Evolutionary conservation across 495 filamentous ascomycete genomes (phyloP).

Genomic region (Lepraria neglecta): DNA sequence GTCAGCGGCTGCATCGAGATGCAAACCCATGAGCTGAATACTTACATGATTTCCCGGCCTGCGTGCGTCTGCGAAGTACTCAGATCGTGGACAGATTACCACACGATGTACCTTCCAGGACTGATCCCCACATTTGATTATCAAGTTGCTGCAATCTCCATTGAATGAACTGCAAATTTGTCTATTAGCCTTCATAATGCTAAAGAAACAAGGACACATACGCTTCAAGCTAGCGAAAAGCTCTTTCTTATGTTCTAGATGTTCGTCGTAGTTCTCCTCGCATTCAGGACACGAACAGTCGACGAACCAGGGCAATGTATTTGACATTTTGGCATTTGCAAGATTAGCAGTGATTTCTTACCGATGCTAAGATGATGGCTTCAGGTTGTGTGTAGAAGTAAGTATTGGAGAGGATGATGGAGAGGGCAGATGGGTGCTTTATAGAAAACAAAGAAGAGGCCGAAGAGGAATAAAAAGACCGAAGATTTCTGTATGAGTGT

Average conservation of each 20-base stretch:
- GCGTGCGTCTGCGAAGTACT: slow-evolving; percentile 2
- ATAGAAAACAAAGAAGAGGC: not conserved
- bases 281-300: too few relatives aligned
- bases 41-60: not conserved
- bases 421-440: not conserved
- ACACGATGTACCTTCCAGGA: slow-evolving; percentile 17
- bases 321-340: too few relatives aligned
- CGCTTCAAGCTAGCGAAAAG: not conserved
- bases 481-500: not conserved
- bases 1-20: not conserved
- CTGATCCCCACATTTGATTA: slow-evolving; percentile 3
- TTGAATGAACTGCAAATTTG: not conserved
- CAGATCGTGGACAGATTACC: slow-evolving; percentile 13
- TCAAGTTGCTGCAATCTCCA: slow-evolving; percentile 13
- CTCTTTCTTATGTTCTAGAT: too few relatives aligned
- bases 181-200: not conserved
- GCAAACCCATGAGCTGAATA: not conserved
- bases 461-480: not conserved
- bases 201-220: not conserved
- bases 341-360: not conserved
- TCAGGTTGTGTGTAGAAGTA: not conserved
- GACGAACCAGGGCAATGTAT: too few relatives aligned
- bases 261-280: too few relatives aligned
- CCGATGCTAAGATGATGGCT: not conserved
- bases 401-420: not conserved